Evolutionary conservation across 129 eudicot genomes (phyloP), one percentile per base, ranked within the genome.

Genomic region (Lonicera japonica): DNA sequence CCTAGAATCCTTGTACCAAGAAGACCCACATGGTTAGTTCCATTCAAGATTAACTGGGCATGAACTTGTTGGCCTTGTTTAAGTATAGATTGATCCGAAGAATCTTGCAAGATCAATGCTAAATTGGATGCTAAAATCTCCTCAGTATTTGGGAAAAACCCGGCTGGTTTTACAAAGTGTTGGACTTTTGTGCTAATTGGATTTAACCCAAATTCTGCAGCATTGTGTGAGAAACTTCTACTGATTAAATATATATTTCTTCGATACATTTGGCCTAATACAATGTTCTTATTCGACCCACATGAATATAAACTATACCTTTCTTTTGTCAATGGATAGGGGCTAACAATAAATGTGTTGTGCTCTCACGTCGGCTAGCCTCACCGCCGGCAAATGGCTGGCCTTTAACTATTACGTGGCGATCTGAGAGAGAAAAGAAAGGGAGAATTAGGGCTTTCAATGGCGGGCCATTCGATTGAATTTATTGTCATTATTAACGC

Each of bases 1-100:
- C 94, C 89, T 70, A 88, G 73, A 52, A 88, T 57, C 60, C 94
- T 69, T 56, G 96, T 76, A 19, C 84, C 87, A 77, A 88, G 56
- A 58, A 84, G 68, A 20, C 96, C 89, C 75, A 60, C 51, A 58
- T 79, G 79, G 74, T 75, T 63, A 58, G 84, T 81, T 11, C 85
- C 90, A 73, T 88, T 85, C 15, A 77, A 72, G 16, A 78, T 58
- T 21, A 85, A 43, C 45, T 88, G 96, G n/a, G 96, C 75, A 68
- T 88, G 96, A 62, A 84, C 52, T 72, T 84, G 96, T 54, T 75
- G 82, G 23, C 80, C 83, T 70, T 79, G 79, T 51, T 34, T 66
- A 62, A 65, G 53, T 55, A 46, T 61, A 45, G 61, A 74, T 17
- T 75, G 50, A 54, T 60, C 59, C 46, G 75, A 73, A 39, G 66